Evolutionary conservation across 2,329 filamentous ascomycete species (phyloP), one percentile per base, ranked within the genome.

Genomic region (Plenodomus tracheiphilus): DNA sequence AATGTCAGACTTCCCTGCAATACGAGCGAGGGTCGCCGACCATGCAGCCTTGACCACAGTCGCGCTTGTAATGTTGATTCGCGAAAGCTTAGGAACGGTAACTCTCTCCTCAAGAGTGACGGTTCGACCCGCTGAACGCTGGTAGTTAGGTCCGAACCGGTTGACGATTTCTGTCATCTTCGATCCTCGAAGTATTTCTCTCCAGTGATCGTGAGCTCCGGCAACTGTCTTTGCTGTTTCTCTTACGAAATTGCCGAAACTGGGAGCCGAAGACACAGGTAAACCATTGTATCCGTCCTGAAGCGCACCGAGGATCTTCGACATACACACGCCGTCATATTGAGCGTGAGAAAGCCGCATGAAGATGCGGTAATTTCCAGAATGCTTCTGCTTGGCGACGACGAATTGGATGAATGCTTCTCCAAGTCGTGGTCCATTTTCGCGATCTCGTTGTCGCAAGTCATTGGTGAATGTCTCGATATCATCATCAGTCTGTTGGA

Each of bases 31-130:
- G 10, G 74, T 71, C 1, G 65, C 56, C 0, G 76, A 70, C 76
- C 76, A 79, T 0, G 76, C 75, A n/a, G 73, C 74, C 46, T 78
- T 78, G 56, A 78, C 61, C 17, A 78, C 45, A 1, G 75, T 77
- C 7, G 76, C 75, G 9, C 62, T 62, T 8, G 73, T 75, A 41
- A 74, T 70, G 54, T 69, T 67, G 51, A 64, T 42, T 17, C 61
- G 53, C 3, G 61, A 59, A 17, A 67, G 39, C 13, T 48, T 53
- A 4, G 58, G 58, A 4, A 61, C 54, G 2, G 53, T 61, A 9
- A 68, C 51, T 28, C 43, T 62, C 25, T 61, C 55, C 30, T 62
- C 66, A 11, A 70, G 58, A 0, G 60, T 66, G 17, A 68, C 53
- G 1, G 65, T 66, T n/a, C 43, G 47, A 11, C 66, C 64, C 11